Conservation (phyloP, 2,329 filamentous ascomycete species). For the Neonectria punicea region DNA sequence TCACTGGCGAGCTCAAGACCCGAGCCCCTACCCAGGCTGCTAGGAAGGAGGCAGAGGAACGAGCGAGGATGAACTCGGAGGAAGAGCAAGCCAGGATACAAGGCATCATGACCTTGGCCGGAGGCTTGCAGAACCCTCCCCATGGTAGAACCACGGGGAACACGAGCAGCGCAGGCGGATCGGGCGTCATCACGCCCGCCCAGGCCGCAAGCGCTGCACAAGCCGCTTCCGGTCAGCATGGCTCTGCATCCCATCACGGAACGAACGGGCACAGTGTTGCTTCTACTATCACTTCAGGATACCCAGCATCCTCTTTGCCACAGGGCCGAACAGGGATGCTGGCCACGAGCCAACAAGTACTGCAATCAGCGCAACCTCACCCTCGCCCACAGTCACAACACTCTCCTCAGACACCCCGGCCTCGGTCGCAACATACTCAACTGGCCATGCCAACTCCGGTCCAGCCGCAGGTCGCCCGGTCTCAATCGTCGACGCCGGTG, state of each 20-base stretch:
- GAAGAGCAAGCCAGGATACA: conserved; percentile 70
- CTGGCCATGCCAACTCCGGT: conserved; percentile 38
- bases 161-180: conserved; percentile 40
- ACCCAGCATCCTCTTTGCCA: conserved; percentile 41
- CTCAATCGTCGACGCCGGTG: conserved; percentile 42
- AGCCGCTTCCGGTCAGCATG: conserved; percentile 36
- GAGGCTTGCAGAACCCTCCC: conserved; percentile 59
- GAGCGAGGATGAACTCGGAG: conserved; percentile 66
- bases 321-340: conserved; percentile 42
- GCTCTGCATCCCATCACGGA: conserved; percentile 26
- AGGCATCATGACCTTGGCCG: conserved; percentile 67
- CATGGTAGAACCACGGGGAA: conserved; percentile 42
- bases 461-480: conserved; percentile 35
- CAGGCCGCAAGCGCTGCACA: conserved; percentile 47
- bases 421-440: conserved; percentile 31
- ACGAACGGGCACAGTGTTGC: conserved; percentile 28
- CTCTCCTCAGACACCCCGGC: conserved; percentile 43
- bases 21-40: conserved; percentile 80
- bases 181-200: conserved; percentile 48
- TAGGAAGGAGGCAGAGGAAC: conserved; percentile 73
- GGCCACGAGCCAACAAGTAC: conserved; percentile 45
- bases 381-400: conserved; percentile 43
- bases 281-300: conserved; percentile 37
- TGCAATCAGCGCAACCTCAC: conserved; percentile 44
- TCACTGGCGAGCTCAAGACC: conserved; percentile 91